Percentiles rank a stretch among this genome's conserved stretches.
Evolutionary conservation across 371 early-diverging fungal genomes (phyloP).

Genomic region (Fennellomyces sp.): DNA sequence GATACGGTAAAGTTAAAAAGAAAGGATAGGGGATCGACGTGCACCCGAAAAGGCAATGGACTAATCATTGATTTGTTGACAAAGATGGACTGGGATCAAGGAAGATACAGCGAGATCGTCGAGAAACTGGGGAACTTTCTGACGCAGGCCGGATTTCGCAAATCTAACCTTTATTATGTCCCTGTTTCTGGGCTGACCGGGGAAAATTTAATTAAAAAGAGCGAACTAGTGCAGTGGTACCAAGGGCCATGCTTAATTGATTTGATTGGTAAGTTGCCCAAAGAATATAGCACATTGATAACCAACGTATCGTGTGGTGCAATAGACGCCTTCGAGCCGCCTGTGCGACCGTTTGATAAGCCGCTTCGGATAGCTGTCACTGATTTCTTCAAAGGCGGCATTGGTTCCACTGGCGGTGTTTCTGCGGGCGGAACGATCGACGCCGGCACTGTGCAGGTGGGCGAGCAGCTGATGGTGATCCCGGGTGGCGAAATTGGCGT

Average conservation of each 20-base stretch:
- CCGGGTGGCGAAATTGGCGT: conserved; percentile 79
- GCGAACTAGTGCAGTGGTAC: conserved; percentile 69
- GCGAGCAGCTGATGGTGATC: conserved; percentile 79
- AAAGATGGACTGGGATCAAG: conserved; percentile 76
- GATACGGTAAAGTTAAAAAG: conserved; percentile 59
- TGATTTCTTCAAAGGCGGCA: conserved; percentile 86
- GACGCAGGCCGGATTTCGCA: conserved; percentile 74
- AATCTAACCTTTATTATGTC: conserved; percentile 71
- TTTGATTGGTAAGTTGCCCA: conserved; percentile 51
- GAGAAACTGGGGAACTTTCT: conserved; percentile 71
- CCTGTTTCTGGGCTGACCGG: conserved; percentile 93
- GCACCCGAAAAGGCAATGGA: too few relatives aligned
- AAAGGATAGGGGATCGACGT: background rate
- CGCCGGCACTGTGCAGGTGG: conserved; percentile 84
- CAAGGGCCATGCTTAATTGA: conserved; percentile 66
- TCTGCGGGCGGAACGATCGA: conserved; percentile 88
- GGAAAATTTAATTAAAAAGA: conserved; percentile 71
- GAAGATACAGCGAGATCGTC: conserved; percentile 75
- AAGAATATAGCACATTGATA: background rate
- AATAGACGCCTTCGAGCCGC: conserved; percentile 74
- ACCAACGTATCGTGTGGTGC: background rate
- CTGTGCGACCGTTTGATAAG: conserved; percentile 73
- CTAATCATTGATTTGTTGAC: background rate
- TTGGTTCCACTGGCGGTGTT: conserved; percentile 68
- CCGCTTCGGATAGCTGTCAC: conserved; percentile 84